These are phyloP conservation scores for Nemania diffusa DNA, from an alignment of 2,329 filamentous ascomycete genomes.

Conservation along the genomic window DNA sequence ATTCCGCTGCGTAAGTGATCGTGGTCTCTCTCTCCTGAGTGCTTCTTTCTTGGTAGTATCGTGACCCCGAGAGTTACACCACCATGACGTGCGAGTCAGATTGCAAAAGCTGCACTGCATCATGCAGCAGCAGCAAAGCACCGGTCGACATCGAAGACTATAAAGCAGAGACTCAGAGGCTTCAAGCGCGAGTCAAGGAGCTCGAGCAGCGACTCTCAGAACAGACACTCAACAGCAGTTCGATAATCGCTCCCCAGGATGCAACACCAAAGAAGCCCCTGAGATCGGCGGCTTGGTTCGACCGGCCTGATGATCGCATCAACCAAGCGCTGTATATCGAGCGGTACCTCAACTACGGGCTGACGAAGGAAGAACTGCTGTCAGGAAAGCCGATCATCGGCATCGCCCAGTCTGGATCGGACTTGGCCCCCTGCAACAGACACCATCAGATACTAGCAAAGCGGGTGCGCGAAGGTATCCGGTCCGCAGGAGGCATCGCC, in stretches of 20 bases:
- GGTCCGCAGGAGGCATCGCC: constrained; percentile 59
- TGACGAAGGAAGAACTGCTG: constrained; percentile 60
- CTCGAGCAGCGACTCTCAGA: constrained; percentile 39
- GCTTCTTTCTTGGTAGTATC: neutral
- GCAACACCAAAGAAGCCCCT: constrained; percentile 24
- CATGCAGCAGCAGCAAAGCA: constrained; percentile 29
- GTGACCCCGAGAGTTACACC: neutral
- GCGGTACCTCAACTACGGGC: constrained; percentile 61
- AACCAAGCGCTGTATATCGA: constrained; percentile 61
- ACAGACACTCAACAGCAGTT: constrained; percentile 21
- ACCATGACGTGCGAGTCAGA: constrained; percentile 36
- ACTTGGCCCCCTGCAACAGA: constrained; percentile 61
- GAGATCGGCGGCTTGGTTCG: constrained; percentile 53
- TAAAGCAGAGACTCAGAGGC: constrained; percentile 40
- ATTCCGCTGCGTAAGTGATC: neutral
- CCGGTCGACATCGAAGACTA: constrained; percentile 45
- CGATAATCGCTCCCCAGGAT: constrained; percentile 9
- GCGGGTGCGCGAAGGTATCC: constrained; percentile 61
- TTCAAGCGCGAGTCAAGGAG: constrained; percentile 38
- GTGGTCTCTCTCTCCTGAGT: neutral
- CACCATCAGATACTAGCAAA: constrained; percentile 61
- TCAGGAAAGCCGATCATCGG: constrained; percentile 62
- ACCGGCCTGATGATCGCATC: constrained; percentile 54
- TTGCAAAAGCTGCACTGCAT: constrained; percentile 30
- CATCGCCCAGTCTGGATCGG: constrained; percentile 63